Conservation (phyloP, 495 filamentous ascomycete species). For the Mytilinidion resinicola region DNA sequence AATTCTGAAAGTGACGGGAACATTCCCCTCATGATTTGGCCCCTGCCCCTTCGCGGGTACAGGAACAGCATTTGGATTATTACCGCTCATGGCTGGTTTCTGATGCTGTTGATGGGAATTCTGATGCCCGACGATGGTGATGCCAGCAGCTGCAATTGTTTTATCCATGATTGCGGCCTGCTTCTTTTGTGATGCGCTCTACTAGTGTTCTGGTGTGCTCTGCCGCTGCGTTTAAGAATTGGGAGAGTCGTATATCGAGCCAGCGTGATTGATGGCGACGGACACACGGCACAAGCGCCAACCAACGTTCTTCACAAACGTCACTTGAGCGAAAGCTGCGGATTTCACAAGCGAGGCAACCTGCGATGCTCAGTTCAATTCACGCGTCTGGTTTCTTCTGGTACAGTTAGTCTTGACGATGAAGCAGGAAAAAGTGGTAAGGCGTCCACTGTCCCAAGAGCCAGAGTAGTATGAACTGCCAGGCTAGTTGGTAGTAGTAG, state of each 20-base stretch:
- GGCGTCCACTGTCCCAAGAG: slow-evolving; percentile 2
- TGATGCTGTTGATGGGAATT: too few relatives aligned
- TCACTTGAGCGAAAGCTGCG: slow-evolving; percentile 19
- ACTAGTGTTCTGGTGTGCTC: slow-evolving; percentile 31
- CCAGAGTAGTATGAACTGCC: neutral
- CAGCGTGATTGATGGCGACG: slow-evolving; percentile 28
- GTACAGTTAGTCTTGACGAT: slow-evolving; percentile 9
- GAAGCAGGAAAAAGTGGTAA: slow-evolving; percentile 12
- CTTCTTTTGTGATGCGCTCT: slow-evolving; percentile 15
- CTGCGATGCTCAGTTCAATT: slow-evolving; percentile 8
- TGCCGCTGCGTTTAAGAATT: slow-evolving; percentile 29
- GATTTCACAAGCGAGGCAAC: slow-evolving; percentile 1
- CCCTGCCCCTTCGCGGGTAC: slow-evolving; percentile 8
- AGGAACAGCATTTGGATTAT: too few relatives aligned
- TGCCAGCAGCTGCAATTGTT: slow-evolving; percentile 32
- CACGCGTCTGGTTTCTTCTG: neutral
- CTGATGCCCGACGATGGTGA: slow-evolving; percentile 29
- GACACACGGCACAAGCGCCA: slow-evolving; percentile 20
- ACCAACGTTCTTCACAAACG: neutral
- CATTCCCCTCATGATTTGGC: slow-evolving; percentile 25
- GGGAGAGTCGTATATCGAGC: slow-evolving; percentile 17
- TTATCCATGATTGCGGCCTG: slow-evolving; percentile 36
- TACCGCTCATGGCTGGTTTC: slow-evolving; percentile 12
- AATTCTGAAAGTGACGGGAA: slow-evolving; percentile 17
- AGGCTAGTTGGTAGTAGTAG: slow-evolving; percentile 1